Evolutionary conservation across 1,284 basidiomycete genomes (phyloP), one percentile per base, ranked within the genome.

Genomic region (Xerocomus cyaneibrunnescens): DNA sequence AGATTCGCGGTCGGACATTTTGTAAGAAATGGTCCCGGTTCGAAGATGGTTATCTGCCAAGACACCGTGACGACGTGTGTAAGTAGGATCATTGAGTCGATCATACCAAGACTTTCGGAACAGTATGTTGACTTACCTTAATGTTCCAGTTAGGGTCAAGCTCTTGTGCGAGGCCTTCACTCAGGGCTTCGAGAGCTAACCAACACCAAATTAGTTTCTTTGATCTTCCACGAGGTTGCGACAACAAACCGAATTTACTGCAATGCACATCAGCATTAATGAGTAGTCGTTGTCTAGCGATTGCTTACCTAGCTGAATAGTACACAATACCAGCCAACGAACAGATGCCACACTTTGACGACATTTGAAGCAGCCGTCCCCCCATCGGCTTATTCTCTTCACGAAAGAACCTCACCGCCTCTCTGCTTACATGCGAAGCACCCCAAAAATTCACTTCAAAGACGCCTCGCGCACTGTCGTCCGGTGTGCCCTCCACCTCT

Each of bases 361-460:
- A 54, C 2, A 66, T 16, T 32, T 67, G 62, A 32, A 64, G 47
- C 4, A 67, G 16, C 36, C 62, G 42, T 32, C 63, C 62, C 8
- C 65, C 65, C 10, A 38, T 45, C 6, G 65, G 62, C 7, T 48
- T 45, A 23, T 67, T 64, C 28, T 46, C 61, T 17, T 67, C 62
- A n/a, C 65, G 58, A 42, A 67, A 64, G 40, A 55, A 51, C 40
- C 50, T 51, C 23, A 61, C 51, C 7, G 58, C 62, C 27, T 67
- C 67, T 41, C 44, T 60, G 43, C 55, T 64, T 27, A 74, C 66
- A 19, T 59, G 44, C 5, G 55, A 58, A 0, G 67, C 62, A 2
- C 71, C 72, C 69, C 67, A 73, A 50, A 74, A 71, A 38, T 72
- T 64, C 16, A 68, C 62, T 30, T 74, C 72, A 35, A 74, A 67